Conservation (phyloP, 495 filamentous ascomycete genomes). For the Penicillium canescens region DNA sequence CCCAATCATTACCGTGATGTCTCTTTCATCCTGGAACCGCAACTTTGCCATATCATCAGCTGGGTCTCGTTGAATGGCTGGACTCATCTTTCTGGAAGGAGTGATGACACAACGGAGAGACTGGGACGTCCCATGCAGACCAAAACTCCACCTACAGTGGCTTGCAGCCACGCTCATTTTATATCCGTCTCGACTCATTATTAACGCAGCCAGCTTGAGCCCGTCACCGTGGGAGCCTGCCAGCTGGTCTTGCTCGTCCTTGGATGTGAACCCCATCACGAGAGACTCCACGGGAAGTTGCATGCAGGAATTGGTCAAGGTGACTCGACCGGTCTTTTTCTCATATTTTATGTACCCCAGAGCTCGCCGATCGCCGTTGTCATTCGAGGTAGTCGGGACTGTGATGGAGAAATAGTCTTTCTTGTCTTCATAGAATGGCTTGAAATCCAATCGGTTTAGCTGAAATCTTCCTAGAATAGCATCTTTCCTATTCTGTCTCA, state of each 20-base stretch:
- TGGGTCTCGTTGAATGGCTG: neutral
- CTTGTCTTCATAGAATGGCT: no score
- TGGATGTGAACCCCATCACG: conserved; percentile 1
- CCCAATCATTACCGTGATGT: conserved; percentile 21
- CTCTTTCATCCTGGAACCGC: conserved; percentile 13
- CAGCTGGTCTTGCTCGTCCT: conserved; percentile 1
- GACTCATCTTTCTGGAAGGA: neutral
- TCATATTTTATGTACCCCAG: conserved; percentile 15
- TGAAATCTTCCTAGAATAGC: neutral
- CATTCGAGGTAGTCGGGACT: no score
- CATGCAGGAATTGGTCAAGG: conserved; percentile 9
- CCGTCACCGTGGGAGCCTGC: conserved; percentile 28
- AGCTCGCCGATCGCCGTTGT: no score
- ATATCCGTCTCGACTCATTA: conserved; percentile 18
- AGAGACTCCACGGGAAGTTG: conserved; percentile 8
- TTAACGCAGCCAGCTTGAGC: conserved; percentile 27
- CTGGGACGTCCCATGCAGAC: neutral
- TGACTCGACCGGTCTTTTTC: conserved; percentile 9
- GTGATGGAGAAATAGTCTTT: no score
- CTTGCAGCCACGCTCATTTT: conserved; percentile 16
- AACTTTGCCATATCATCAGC: conserved; percentile 8
- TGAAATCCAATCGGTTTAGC: no score
- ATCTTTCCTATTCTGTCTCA: neutral
- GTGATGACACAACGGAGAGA: neutral
- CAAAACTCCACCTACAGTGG: conserved; percentile 21